These are phyloP conservation scores for Cydonia oblonga DNA, from an alignment of 331 rosid species.

Conservation along the genomic window DNA sequence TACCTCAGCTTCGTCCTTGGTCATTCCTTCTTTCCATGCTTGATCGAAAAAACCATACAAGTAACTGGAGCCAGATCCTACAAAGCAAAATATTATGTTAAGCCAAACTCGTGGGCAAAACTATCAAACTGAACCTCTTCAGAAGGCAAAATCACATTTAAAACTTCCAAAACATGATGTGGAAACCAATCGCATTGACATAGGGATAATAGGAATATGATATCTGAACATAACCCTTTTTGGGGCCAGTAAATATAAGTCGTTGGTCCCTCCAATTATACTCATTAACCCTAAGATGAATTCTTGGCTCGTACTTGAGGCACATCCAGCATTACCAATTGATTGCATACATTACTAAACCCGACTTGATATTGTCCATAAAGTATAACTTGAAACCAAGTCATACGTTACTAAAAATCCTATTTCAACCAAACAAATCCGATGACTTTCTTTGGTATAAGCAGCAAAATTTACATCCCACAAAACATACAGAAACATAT, in stretches of 20 bases:
- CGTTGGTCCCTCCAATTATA: neutral
- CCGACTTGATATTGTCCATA: neutral
- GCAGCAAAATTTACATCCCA: neutral
- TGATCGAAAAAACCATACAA: constrained; percentile 92
- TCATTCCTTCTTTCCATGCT: constrained; percentile 98
- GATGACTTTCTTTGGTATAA: neutral
- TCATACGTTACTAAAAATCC: neutral
- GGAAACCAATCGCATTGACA: neutral
- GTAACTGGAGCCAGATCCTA: constrained; percentile 98
- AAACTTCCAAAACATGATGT: neutral
- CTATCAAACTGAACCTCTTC: neutral
- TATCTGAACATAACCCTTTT: neutral
- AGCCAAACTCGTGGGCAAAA: neutral
- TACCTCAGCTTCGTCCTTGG: constrained; percentile 99
- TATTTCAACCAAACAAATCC: neutral
- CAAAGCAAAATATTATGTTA: neutral
- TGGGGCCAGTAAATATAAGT: neutral
- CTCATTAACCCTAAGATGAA: neutral
- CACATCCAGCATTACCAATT: neutral
- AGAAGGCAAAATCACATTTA: neutral
- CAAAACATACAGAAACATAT: neutral
- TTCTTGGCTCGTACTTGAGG: no score
- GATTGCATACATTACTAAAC: neutral
- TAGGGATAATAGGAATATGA: neutral
- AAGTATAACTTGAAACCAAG: neutral